Base-by-base conservation (phyloP, 83 land plant genomes). In the Picea abies region DNA sequence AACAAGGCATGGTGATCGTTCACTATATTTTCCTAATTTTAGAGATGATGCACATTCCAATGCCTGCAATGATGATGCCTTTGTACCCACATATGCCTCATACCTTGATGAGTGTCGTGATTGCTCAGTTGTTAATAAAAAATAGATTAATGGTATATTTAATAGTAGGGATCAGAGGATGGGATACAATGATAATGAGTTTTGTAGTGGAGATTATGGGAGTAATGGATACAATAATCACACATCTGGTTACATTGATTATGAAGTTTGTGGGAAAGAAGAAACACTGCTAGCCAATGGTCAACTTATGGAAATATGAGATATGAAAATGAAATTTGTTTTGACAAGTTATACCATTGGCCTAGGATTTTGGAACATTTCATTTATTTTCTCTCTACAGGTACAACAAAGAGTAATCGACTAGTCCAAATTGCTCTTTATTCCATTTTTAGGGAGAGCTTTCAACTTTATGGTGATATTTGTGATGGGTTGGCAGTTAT, bases 21-120 rank as follows among this genome's bases (percentile, higher is more conserved):
- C 89, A n/a, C 79, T 90, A 15, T 85, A 83, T 61, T 63, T 87
- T 22, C 83, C 91, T 11, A 81, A 82, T 72, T 91, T 91, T 66
- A 73, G 87, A 22, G 93, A 91, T 61, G 93, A 91, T 47, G 77
- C 92, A 2, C 86, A 86, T 78, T 80, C 87, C 77, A 84, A 85
- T 69, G 87, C 90, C 4, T 87, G 90, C 92, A 84, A 90, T 60
- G 84, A 86, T 63, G 86, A 87, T 39, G 85, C 92, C 16, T 91
- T 91, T 72, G 92, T 90, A 5, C 78, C 89, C 67, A 84, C 84
- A 0, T 91, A 89, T 60, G 92, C 83, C n/a, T 67, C 90, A 17
- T 91, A 78, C 69, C 86, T 90, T n/a, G 88, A 88, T 10, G 88
- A 90, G 76, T 83, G 86, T 22, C 79, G 85, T 7, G 91, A 90